Base-by-base conservation (phyloP, 768 basidiomycete genomes). In the Mycena maculata region DNA sequence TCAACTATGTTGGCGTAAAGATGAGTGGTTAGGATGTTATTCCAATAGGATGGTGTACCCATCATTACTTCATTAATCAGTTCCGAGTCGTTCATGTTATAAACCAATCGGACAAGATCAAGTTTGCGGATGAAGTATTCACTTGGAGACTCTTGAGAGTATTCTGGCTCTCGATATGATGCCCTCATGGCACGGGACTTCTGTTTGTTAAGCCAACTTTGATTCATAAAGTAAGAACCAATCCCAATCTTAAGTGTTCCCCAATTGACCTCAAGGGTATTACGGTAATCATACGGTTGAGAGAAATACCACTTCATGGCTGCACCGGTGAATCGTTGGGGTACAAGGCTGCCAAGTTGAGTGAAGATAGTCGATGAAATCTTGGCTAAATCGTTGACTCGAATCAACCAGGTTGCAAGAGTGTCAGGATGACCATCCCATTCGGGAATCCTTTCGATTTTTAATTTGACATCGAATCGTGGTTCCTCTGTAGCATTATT, bases 11-110 rank as follows among this genome's bases (percentile, higher is more conserved):
- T 23, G 12, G 25, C 22, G 11, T 56, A 41, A 4, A 56, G 9
- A 15, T 56, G 54, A 1, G 54, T 56, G 1, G 54, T 56, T 13
- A 76, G 58, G 10, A 75, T 62, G 0, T 72, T 72, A 12, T 60
- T 70, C 79, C 79, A 81, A 15, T 52, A 60, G 0, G 72, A 9
- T 36, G 80, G 80, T 18, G 75, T 77, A 3, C 76, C 76, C 9
- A 72, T 71, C 79, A 80, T 79, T 10, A 81, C 68, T 60, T 80
- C 76, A 23, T 70, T 69, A 12, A 81, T 81, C 5, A 78, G 10
- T 54, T 78, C 76, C 1, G 73, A 67, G 47, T 80, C 77, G 33
- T 58, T 42, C 20, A 58, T 10, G 1, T 41, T 44, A 16, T 58
- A 58, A n/a, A 58, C 56, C 42, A 58, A 9, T 9, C 45, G 11